Evolutionary conservation across 2,329 filamentous ascomycete genomes (phyloP).

Genomic region (Cryoendolithus antarcticus): DNA sequence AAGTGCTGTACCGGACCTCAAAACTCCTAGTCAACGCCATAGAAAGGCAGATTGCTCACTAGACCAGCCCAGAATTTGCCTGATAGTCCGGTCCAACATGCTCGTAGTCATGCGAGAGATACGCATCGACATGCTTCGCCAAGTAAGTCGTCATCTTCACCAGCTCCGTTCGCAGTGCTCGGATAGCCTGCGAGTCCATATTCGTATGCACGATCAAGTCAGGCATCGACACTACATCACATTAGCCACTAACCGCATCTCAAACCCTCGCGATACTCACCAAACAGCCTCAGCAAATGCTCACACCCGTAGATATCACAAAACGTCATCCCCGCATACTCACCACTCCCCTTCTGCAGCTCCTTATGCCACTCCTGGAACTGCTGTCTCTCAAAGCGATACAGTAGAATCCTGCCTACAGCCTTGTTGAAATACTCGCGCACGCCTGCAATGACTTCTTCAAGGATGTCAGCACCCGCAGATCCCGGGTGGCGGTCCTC

Average conservation of each 20-base stretch:
- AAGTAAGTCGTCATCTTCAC: constrained; percentile 79
- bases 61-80: too few relatives aligned
- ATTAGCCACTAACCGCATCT: too few relatives aligned
- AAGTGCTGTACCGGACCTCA: too few relatives aligned
- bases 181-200: constrained; percentile 88
- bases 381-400: constrained; percentile 85
- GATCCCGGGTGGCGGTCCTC: constrained; percentile 53
- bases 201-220: constrained; percentile 95
- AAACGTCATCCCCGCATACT: constrained; percentile 57
- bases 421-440: constrained; percentile 91
- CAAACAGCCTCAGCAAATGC: constrained; percentile 77
- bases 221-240: constrained; percentile 61
- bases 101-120: constrained; percentile 69
- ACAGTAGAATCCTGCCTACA: constrained; percentile 77
- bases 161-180: constrained; percentile 77
- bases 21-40: too few relatives aligned
- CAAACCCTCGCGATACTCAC: constrained; percentile 38
- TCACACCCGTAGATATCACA: constrained; percentile 85
- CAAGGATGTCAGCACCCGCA: constrained; percentile 70
- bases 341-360: constrained; percentile 48
- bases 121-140: constrained; percentile 59
- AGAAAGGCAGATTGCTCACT: too few relatives aligned
- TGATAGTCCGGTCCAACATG: constrained; percentile 55
- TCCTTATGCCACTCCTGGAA: constrained; percentile 65
- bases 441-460: constrained; percentile 76